Percentiles rank a stretch among this genome's conserved stretches.
Conservation (phyloP, 108 stramenopile species). For the Phaeodactylum tricornutum region DNA sequence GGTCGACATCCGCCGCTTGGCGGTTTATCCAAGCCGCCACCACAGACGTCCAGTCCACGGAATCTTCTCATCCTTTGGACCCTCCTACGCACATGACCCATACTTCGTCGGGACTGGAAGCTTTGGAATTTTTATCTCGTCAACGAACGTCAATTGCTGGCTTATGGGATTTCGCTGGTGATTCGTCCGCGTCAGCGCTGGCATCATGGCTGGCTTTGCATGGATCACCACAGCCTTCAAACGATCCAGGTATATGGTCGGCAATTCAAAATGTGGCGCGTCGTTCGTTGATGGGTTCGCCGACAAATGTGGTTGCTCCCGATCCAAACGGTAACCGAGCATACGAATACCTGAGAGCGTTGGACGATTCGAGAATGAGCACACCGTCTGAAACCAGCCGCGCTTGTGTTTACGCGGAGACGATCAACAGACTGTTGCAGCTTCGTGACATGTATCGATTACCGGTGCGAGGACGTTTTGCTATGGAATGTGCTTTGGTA, state of each 20-base stretch:
- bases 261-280: slow-evolving; percentile 33
- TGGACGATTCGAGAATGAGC: no score
- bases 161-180: slow-evolving; percentile 57
- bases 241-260: slow-evolving; percentile 4
- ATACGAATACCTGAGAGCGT: no score
- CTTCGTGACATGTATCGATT: slow-evolving; percentile 6
- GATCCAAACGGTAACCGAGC: no score
- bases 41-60: slow-evolving; percentile 1
- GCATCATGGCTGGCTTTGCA: slow-evolving; percentile 30
- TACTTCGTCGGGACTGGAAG: slow-evolving; percentile 19
- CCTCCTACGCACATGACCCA: slow-evolving; percentile 34
- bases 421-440: slow-evolving; percentile 5
- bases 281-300: slow-evolving; percentile 35
- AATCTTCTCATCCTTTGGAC: slow-evolving; percentile 18
- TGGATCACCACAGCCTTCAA: slow-evolving; percentile 1
- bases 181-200: slow-evolving; percentile 28
- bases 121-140: slow-evolving; percentile 26
- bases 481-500: slow-evolving; percentile 9
- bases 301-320: slow-evolving; percentile 10
- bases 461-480: slow-evolving; percentile 8
- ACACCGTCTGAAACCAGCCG: neutral
- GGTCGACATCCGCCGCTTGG: slow-evolving; percentile 2
- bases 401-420: slow-evolving; percentile 15
- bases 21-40: neutral
- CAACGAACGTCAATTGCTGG: slow-evolving; percentile 45